A percentile compares a stretch with the other conserved stretches of the same genome.
Evolutionary conservation across 2,329 filamentous ascomycete species (phyloP).

Genomic region (Hypomyces rosellus): DNA sequence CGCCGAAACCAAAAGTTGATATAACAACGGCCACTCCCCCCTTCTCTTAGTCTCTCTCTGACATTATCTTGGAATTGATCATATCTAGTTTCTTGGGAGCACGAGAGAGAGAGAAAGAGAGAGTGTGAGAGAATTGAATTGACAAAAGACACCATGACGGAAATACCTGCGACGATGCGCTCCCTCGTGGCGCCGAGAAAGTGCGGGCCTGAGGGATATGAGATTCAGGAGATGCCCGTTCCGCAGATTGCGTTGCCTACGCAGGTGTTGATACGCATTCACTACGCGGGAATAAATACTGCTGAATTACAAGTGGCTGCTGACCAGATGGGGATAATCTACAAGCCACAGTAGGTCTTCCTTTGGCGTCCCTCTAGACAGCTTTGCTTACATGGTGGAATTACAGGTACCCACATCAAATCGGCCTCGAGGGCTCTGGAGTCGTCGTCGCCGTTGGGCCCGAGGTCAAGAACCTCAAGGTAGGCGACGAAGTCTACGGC

Average conservation of each 20-base stretch:
- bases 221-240: slow-evolving; percentile 35
- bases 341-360: slow-evolving; percentile 22
- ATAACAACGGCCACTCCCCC: neutral
- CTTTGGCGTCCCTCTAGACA: neutral
- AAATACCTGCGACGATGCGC: slow-evolving; percentile 35
- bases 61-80: no score
- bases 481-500: slow-evolving; percentile 35
- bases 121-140: no score
- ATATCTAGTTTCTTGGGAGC: no score
- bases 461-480: slow-evolving; percentile 20
- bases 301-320: slow-evolving; percentile 28
- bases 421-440: slow-evolving; percentile 28
- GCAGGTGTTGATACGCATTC: slow-evolving; percentile 37
- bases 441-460: slow-evolving; percentile 26
- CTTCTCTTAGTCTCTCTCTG: no score
- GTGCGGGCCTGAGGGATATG: slow-evolving; percentile 32
- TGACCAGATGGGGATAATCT: slow-evolving; percentile 21
- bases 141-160: slow-evolving; percentile 18
- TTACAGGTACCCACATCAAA: neutral
- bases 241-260: slow-evolving; percentile 37
- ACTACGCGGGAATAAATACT: slow-evolving; percentile 30
- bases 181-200: slow-evolving; percentile 36
- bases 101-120: no score
- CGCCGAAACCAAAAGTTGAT: slow-evolving; percentile 8
- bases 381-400: no score